These are phyloP conservation scores for Leptodermis oblonga DNA, from an alignment of 257 asterid species.

Conservation along the genomic window DNA sequence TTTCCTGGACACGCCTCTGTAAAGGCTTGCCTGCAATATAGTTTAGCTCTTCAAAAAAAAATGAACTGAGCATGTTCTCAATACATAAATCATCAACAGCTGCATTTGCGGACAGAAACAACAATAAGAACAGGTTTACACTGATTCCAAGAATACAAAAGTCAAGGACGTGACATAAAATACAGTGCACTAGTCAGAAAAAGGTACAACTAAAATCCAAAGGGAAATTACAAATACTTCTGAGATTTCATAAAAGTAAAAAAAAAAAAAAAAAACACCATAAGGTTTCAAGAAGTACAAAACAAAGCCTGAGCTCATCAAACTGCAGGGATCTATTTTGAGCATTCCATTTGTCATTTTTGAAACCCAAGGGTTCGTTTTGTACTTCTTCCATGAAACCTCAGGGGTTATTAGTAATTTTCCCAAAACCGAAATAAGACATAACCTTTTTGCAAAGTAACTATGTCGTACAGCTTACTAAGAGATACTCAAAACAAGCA, in stretches of 20 bases:
- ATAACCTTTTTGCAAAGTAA: not conserved
- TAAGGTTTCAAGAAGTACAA: no score
- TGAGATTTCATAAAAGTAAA: no score
- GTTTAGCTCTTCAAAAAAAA: not conserved
- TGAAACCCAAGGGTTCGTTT: no score
- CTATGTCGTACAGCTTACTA: not conserved
- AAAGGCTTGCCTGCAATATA: conserved; percentile 47
- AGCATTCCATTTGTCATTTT: no score
- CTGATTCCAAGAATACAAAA: not conserved
- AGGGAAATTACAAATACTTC: no score
- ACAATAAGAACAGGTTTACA: not conserved
- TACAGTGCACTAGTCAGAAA: not conserved
- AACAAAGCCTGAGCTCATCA: no score
- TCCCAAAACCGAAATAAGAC: no score
- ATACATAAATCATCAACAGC: not conserved
- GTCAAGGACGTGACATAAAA: not conserved
- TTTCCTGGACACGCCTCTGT: conserved; percentile 49
- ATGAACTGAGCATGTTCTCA: not conserved
- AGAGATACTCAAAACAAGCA: not conserved
- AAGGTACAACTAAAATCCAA: not conserved
- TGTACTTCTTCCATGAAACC: no score
- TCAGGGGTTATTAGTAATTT: no score
- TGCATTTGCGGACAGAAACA: not conserved
- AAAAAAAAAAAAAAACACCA: no score
- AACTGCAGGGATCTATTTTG: no score